phyloP scores from a whole-genome alignment of 2,329 filamentous ascomycete genomes.

The Fusarium sp. region DNA sequence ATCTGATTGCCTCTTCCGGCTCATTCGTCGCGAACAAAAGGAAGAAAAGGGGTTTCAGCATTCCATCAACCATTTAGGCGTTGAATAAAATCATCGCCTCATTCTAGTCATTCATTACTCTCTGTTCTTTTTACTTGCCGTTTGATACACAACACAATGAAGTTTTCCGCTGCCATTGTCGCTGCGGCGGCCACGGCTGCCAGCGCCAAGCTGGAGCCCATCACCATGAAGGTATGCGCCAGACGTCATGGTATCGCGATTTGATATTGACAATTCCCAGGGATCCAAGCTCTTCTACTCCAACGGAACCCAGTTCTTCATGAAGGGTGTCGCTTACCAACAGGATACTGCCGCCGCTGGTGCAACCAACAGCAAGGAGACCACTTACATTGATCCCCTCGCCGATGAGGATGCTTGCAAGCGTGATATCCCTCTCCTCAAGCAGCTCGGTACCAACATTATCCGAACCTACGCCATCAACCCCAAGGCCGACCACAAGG shows the following conservation, averaged over 20 bases:
- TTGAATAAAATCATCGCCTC: conserved; percentile 17
- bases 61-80: conserved; percentile 22
- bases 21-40: conserved; percentile 13
- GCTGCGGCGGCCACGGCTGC: conserved; percentile 54
- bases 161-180: conserved; percentile 50
- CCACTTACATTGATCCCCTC: conserved; percentile 83
- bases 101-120: conserved; percentile 32
- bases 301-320: conserved; percentile 74
- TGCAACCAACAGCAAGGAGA: conserved; percentile 52
- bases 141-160: conserved; percentile 44
- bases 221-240: conserved; percentile 73
- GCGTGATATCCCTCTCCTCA: conserved; percentile 85
- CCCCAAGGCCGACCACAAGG: conserved; percentile 77
- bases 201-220: conserved; percentile 60
- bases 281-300: conserved; percentile 91
- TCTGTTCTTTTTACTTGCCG: conserved; percentile 27
- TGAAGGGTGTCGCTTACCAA: conserved; percentile 96
- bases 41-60: conserved; percentile 30
- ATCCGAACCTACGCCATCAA: conserved; percentile 96
- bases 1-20: conserved; percentile 17
- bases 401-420: conserved; percentile 75
- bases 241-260: background rate
- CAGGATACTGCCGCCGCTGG: conserved; percentile 73
- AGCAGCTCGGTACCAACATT: conserved; percentile 84
- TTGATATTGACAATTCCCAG: conserved; percentile 47